phyloP scores from a whole-genome alignment of 352 stramenopile species.

The Phytophthora sp. region DNA sequence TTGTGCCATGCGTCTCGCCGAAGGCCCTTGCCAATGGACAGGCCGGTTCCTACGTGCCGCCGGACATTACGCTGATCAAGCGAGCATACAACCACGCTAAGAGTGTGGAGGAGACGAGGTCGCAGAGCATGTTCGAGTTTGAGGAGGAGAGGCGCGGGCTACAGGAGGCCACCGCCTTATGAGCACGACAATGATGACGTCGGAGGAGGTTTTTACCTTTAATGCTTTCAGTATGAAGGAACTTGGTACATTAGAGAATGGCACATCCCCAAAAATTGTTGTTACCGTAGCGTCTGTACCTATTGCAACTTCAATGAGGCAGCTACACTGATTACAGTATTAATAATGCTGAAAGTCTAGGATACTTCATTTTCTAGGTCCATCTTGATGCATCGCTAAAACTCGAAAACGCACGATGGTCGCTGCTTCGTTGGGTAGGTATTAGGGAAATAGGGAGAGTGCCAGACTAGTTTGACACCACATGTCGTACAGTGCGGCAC shows the following conservation, averaged over 20 bases:
- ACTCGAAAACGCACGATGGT: not conserved
- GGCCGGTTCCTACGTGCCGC: slow-evolving; percentile 38
- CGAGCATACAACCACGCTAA: slow-evolving; percentile 61
- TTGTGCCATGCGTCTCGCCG: slow-evolving; percentile 47
- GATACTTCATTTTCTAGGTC: not conserved
- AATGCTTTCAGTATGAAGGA: slow-evolving; percentile 25
- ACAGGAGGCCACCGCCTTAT: slow-evolving; percentile 25
- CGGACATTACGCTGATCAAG: slow-evolving; percentile 57
- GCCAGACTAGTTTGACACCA: slow-evolving; percentile 8
- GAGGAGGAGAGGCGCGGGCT: slow-evolving; percentile 38
- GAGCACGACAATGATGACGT: slow-evolving; percentile 8
- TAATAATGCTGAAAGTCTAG: not conserved
- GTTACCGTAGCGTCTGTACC: too few relatives aligned
- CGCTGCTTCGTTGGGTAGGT: not conserved
- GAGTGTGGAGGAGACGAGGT: slow-evolving; percentile 54
- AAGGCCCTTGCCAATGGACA: slow-evolving; percentile 17
- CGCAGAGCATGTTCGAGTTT: slow-evolving; percentile 66
- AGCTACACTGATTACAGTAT: not conserved
- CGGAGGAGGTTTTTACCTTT: too few relatives aligned
- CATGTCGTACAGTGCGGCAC: slow-evolving; percentile 17
- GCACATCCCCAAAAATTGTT: slow-evolving; percentile 22
- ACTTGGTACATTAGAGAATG: slow-evolving; percentile 30
- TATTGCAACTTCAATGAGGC: slow-evolving; percentile 24
- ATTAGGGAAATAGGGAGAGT: too few relatives aligned
- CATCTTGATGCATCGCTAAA: not conserved